phyloP scores from a whole-genome alignment of 805 yeast species.

The Metschnikowia kofuensis region DNA sequence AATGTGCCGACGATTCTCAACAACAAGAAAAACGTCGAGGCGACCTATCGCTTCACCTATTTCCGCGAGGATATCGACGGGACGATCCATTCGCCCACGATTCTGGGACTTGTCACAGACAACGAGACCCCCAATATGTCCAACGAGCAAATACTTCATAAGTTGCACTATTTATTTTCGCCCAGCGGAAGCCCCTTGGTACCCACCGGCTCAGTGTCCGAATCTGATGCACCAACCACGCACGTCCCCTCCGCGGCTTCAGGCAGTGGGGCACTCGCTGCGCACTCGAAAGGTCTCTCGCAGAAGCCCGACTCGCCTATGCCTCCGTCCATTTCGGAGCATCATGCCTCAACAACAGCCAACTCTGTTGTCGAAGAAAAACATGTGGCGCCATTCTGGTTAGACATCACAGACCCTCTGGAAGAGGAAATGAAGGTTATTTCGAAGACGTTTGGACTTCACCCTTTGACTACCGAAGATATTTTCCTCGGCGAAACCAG shows the following conservation, averaged over 20 bases:
- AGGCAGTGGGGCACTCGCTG: background rate
- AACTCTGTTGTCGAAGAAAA: slow-evolving; percentile 11
- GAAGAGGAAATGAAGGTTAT: slow-evolving; percentile 95
- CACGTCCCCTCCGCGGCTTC: background rate
- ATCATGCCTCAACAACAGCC: slow-evolving; percentile 2
- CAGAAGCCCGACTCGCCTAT: slow-evolving; percentile 6
- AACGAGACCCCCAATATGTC: slow-evolving; percentile 10
- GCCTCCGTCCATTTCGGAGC: slow-evolving; percentile 3
- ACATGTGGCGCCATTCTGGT: slow-evolving; percentile 57
- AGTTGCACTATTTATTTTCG: slow-evolving; percentile 8
- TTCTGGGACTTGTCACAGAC: slow-evolving; percentile 58
- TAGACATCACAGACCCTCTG: slow-evolving; percentile 87
- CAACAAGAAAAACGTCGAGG: slow-evolving; percentile 26
- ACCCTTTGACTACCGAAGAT: slow-evolving; percentile 95
- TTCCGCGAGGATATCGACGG: slow-evolving; percentile 85
- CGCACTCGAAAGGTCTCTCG: slow-evolving; percentile 2
- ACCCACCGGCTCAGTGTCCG: background rate
- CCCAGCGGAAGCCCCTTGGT: slow-evolving; percentile 3
- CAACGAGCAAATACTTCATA: slow-evolving; percentile 10
- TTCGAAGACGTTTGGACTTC: slow-evolving; percentile 89
- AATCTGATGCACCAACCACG: background rate
- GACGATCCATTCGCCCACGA: slow-evolving; percentile 87
- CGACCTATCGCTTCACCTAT: slow-evolving; percentile 73
- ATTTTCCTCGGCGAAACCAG: slow-evolving; percentile 90
- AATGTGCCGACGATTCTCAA: slow-evolving; percentile 31